Base-by-base conservation (phyloP, 2,329 filamentous ascomycete genomes). In the Blastomyces parvus region DNA sequence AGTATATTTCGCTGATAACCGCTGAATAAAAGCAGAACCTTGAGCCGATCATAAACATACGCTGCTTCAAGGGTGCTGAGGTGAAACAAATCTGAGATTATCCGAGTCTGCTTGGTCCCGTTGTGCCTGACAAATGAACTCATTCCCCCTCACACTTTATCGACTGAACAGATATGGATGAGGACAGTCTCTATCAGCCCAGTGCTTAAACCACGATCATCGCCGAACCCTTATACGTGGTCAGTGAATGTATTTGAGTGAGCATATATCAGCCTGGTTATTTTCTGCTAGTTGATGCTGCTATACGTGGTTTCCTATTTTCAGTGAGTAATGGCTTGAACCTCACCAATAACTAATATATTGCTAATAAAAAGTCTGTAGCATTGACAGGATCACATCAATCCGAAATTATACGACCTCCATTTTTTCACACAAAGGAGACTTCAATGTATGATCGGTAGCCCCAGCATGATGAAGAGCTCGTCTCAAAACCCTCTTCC, bases 201-300 rank as follows among this genome's bases (percentile, higher is more conserved):
- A 70, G 71, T 4, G 77, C 88, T 61, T 86, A 85, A 50, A 82
- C 86, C 71, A 87, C 87, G 65, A 84, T 80, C 58, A 86, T 89
- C 71, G 79, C 0, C 73, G 76, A 0, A 83, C 82, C 2, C 0
- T 67, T 79, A 1, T 80, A 79, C 61, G 56, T 79, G 4, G 70
- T 59, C 6, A 73, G 74, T 0, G 62, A 77, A 53, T 68, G 40
- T 17, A 42, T 42, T 0, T 42, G 13, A 19, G 40, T 42, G 40
- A 42, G 17, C 9, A 42, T 6, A 42, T 42, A 36, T 36, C 8
- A 36, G 75, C 52, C 66, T 78, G 13, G 76, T 79, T 71, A 67
- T 65, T 13, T 62, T 63, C 4, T 68, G 77, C 36, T 76, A 77
- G 11, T n/a, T 4, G 14, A 44, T 14, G 19, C 8, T 36, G 5